A percentile compares a stretch with the other conserved stretches of the same genome.
phyloP scores from a whole-genome alignment of 1,284 basidiomycete species.

The Phylloboletellus chloephorus region DNA sequence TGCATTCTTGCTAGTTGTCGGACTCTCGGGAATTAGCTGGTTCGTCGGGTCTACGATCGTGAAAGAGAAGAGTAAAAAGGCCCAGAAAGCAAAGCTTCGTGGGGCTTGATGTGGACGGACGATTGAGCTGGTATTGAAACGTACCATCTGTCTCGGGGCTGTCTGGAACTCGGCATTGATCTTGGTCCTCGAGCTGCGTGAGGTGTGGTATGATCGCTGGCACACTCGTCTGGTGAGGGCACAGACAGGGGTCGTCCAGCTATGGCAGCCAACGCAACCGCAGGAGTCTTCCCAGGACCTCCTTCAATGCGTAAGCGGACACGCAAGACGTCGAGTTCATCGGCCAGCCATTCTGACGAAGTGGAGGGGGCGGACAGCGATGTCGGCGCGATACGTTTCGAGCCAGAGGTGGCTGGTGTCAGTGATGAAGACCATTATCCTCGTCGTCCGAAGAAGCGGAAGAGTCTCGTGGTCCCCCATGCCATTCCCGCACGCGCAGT shows the following conservation, averaged over 20 bases:
- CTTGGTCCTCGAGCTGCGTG: too few species aligned
- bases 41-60: slow-evolving; percentile 76
- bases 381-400: slow-evolving; percentile 48
- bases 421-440: slow-evolving; percentile 35
- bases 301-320: slow-evolving; percentile 17
- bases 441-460: slow-evolving; percentile 32
- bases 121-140: too few species aligned
- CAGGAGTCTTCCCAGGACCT: too few species aligned
- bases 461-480: slow-evolving; percentile 19
- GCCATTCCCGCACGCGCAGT: slow-evolving; percentile 8
- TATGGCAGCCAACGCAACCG: too few species aligned
- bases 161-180: too few species aligned
- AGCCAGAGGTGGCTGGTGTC: slow-evolving; percentile 30
- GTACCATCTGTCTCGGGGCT: too few species aligned
- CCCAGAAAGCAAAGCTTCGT: slow-evolving; percentile 51
- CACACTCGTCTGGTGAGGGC: too few species aligned
- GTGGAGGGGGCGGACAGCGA: slow-evolving; percentile 36
- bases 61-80: slow-evolving; percentile 67
- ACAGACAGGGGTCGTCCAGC: too few species aligned
- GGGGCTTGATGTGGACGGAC: slow-evolving; percentile 38
- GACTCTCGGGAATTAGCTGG: slow-evolving; percentile 68
- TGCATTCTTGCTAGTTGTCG: slow-evolving; percentile 74
- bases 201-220: too few species aligned
- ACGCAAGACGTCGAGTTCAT: slow-evolving; percentile 9
- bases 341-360: slow-evolving; percentile 14